Percentiles rank a stretch among this genome's conserved stretches.
Conservation (phyloP, 345 rosid species). For the Populus simonii region DNA sequence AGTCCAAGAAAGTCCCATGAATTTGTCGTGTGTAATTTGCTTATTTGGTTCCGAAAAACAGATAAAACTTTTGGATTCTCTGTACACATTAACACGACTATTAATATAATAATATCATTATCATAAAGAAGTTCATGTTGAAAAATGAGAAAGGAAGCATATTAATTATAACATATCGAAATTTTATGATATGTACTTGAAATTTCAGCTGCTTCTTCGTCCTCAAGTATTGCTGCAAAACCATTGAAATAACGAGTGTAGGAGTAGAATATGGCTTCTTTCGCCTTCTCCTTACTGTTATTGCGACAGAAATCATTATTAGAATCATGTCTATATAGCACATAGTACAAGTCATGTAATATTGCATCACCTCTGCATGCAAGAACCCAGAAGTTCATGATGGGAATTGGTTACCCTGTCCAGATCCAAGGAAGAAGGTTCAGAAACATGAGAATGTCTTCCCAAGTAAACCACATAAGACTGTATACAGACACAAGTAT, state of each 20-base stretch:
- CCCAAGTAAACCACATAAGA: constrained; percentile 26
- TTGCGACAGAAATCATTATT: not conserved
- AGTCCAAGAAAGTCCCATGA: constrained; percentile 32
- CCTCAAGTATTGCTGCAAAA: constrained; percentile 27
- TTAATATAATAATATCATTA: no score
- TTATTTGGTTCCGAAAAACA: constrained; percentile 14
- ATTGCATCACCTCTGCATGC: constrained; percentile 8
- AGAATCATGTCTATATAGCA: not conserved
- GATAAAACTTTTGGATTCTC: constrained; percentile 19
- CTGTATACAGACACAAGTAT: not conserved
- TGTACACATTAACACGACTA: not conserved
- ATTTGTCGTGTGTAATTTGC: constrained; percentile 25
- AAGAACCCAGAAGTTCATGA: constrained; percentile 15
- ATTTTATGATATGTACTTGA: not conserved
- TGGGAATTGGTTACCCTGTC: not conserved
- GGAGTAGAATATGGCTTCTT: constrained; percentile 22
- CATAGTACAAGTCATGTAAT: no score
- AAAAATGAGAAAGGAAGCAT: not conserved
- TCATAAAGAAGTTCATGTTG: not conserved
- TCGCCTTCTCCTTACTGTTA: constrained; percentile 14
- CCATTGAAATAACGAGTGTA: constrained; percentile 24
- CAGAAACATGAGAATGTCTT: not conserved
- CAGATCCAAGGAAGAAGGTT: not conserved
- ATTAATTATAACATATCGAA: no score
- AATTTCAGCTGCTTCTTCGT: constrained; percentile 10